Percentiles rank a stretch among this genome's conserved stretches.
Evolutionary conservation across 2,329 filamentous ascomycete species (phyloP).

Genomic region (Venturia effusa): DNA sequence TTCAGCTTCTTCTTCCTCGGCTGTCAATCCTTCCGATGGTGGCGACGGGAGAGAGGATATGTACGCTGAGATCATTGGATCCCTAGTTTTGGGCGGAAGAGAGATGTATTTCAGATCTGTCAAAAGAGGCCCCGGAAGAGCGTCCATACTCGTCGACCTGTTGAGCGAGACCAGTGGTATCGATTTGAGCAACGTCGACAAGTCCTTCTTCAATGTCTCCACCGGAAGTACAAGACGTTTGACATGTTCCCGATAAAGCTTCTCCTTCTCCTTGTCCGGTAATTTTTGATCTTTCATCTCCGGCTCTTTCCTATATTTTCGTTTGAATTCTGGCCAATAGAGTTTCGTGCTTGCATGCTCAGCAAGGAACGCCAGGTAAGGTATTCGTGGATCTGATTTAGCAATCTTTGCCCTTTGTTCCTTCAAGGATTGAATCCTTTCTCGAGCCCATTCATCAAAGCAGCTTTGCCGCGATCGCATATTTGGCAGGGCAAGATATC

Average conservation of each 20-base stretch:
- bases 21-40: slow-evolving; percentile 32
- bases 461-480: slow-evolving; percentile 73
- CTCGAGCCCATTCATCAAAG: slow-evolving; percentile 74
- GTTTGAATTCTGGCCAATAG: slow-evolving; percentile 94
- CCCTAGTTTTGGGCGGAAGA: slow-evolving; percentile 48
- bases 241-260: slow-evolving; percentile 66
- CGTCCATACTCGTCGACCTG: slow-evolving; percentile 42
- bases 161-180: slow-evolving; percentile 51
- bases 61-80: slow-evolving; percentile 55
- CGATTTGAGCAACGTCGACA: slow-evolving; percentile 53
- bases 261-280: slow-evolving; percentile 61
- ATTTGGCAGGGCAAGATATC: slow-evolving; percentile 74
- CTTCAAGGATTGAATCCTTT: slow-evolving; percentile 62
- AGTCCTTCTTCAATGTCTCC: slow-evolving; percentile 56
- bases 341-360: slow-evolving; percentile 78
- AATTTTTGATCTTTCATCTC: slow-evolving; percentile 62
- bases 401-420: slow-evolving; percentile 63
- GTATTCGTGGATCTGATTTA: slow-evolving; percentile 72
- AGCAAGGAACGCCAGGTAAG: slow-evolving; percentile 72
- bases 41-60: slow-evolving; percentile 53
- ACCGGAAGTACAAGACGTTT: slow-evolving; percentile 53
- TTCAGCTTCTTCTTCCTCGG: slow-evolving; percentile 39
- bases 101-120: slow-evolving; percentile 61
- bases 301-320: slow-evolving; percentile 75
- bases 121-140: slow-evolving; percentile 52